These are phyloP conservation scores for Pseudomonodictys pantanalensis DNA, from an alignment of 495 filamentous ascomycete genomes.

Conservation along the genomic window DNA sequence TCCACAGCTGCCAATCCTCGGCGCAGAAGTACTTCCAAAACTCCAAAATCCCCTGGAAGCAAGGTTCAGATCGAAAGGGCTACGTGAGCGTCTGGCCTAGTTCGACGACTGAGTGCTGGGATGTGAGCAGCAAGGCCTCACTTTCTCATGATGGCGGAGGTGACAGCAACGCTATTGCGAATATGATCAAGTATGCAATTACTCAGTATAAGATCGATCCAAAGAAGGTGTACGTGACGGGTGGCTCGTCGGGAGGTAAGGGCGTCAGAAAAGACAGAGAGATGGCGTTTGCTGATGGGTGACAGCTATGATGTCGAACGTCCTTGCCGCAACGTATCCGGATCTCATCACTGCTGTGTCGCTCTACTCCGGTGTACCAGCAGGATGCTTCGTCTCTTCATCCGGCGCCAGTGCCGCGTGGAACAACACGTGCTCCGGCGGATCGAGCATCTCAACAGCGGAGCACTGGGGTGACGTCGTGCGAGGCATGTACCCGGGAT, in stretches of 20 bases:
- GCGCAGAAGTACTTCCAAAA: conserved; percentile 38
- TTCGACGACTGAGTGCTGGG: conserved; percentile 55
- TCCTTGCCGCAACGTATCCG: conserved; percentile 58
- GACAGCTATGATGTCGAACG: conserved; percentile 44
- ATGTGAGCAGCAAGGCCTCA: conserved; percentile 47
- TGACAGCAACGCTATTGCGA: conserved; percentile 53
- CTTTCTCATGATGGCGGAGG: conserved; percentile 55
- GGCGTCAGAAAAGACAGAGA: not conserved
- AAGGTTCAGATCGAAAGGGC: conserved; percentile 49
- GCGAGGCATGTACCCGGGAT: conserved; percentile 53
- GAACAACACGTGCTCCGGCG: conserved; percentile 57
- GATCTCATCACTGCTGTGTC: conserved; percentile 58
- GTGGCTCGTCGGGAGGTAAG: conserved; percentile 51
- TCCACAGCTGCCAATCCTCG: conserved; percentile 38
- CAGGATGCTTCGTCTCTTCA: conserved; percentile 53
- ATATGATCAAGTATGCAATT: conserved; percentile 57
- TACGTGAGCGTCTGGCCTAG: conserved; percentile 56
- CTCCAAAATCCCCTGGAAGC: conserved; percentile 38
- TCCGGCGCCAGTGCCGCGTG: conserved; percentile 47
- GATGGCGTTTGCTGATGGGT: not conserved
- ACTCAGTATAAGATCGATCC: conserved; percentile 50
- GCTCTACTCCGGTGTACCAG: conserved; percentile 59
- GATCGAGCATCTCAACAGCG: conserved; percentile 46
- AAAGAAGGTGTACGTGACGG: conserved; percentile 51
- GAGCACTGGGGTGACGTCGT: conserved; percentile 55